Evolutionary conservation across 2,329 filamentous ascomycete species (phyloP).

Genomic region (Juglanconis sp.): DNA sequence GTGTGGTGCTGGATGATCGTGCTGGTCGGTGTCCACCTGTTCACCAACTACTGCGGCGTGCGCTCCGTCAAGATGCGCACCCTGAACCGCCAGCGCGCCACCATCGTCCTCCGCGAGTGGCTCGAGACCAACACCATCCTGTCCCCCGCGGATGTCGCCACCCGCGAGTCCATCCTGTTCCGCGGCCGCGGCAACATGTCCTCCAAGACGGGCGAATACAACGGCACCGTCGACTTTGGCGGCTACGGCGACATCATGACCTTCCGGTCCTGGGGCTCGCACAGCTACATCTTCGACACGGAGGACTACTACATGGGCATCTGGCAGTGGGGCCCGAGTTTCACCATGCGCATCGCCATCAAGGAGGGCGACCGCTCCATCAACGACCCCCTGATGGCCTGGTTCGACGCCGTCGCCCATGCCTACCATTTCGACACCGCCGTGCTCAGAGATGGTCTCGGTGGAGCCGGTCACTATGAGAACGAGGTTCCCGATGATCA

Average conservation of each 20-base stretch:
- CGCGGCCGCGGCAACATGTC: slow-evolving; percentile 44
- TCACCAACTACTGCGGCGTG: slow-evolving; percentile 84
- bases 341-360: slow-evolving; percentile 53
- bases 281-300: slow-evolving; percentile 33
- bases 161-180: slow-evolving; percentile 63
- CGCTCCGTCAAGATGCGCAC: slow-evolving; percentile 77
- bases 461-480: slow-evolving; percentile 31
- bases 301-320: slow-evolving; percentile 63
- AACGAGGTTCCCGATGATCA: slow-evolving; percentile 36
- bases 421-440: slow-evolving; percentile 35
- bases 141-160: slow-evolving; percentile 63
- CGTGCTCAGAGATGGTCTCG: slow-evolving; percentile 31
- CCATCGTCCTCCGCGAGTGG: slow-evolving; percentile 66
- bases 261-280: slow-evolving; percentile 30
- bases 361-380: slow-evolving; percentile 49
- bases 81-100: slow-evolving; percentile 82
- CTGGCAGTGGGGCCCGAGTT: slow-evolving; percentile 39
- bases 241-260: slow-evolving; percentile 39
- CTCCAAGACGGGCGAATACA: slow-evolving; percentile 33
- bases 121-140: slow-evolving; percentile 51
- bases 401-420: slow-evolving; percentile 42
- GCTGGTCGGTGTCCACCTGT: slow-evolving; percentile 73
- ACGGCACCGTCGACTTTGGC: slow-evolving; percentile 30
- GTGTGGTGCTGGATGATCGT: slow-evolving; percentile 73
- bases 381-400: slow-evolving; percentile 29